Conservation (phyloP, 2,329 filamentous ascomycete genomes). For the Neurospora crassa region DNA sequence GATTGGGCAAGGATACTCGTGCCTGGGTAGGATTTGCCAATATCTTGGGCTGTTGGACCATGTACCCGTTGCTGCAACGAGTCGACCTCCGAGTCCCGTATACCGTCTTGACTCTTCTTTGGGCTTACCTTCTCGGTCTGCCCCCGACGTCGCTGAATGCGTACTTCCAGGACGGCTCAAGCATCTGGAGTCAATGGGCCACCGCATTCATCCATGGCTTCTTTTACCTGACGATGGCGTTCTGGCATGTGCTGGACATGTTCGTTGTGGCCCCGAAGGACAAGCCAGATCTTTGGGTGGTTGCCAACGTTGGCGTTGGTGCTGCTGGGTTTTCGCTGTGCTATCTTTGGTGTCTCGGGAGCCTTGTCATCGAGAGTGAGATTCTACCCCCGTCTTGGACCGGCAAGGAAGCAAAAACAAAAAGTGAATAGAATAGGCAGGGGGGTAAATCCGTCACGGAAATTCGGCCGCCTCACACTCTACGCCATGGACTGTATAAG, state of each 20-base stretch:
- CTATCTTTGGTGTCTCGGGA: conserved; percentile 85
- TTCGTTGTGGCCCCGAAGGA: conserved; percentile 56
- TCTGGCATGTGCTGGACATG: conserved; percentile 71
- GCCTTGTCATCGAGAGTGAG: conserved; percentile 50
- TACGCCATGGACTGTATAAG: neutral
- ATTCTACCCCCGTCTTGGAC: conserved; percentile 27
- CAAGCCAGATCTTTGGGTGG: conserved; percentile 93
- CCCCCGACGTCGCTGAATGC: conserved; percentile 65
- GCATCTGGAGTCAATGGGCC: conserved; percentile 41
- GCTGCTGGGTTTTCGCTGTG: conserved; percentile 77
- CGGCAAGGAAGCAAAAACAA: conserved; percentile 24
- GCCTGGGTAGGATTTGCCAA: conserved; percentile 98
- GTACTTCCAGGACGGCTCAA: conserved; percentile 48
- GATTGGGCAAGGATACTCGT: conserved; percentile 64
- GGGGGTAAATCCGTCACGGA: neutral
- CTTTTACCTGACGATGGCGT: conserved; percentile 69
- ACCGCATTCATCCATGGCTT: conserved; percentile 61
- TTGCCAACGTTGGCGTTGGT: conserved; percentile 79
- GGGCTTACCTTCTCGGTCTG: conserved; percentile 83
- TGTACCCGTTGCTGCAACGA: conserved; percentile 81
- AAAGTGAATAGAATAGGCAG: conserved; percentile 26
- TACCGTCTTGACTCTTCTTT: conserved; percentile 71
- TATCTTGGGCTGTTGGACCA: conserved; percentile 78
- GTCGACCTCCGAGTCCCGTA: conserved; percentile 83
- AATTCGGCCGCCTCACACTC: neutral